Evolutionary conservation across 805 yeast genomes (phyloP), one percentile per base, ranked within the genome.

Genomic region (Metschnikowia cubensis): DNA sequence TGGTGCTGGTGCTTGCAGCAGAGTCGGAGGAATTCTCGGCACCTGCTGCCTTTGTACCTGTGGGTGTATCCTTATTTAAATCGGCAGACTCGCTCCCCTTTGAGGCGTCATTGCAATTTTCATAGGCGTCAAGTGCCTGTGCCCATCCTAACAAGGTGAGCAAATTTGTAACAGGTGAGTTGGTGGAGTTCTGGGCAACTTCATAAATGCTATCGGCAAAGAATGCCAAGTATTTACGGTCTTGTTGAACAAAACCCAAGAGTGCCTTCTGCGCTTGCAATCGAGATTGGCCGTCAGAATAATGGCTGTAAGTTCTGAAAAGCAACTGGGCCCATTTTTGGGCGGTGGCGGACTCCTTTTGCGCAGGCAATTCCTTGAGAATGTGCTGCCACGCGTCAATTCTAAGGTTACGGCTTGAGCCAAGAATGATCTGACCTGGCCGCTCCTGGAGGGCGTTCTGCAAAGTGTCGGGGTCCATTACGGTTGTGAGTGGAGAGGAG

Each of bases 131-230:
- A 21, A 43, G 46, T 25, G 21, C 39, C n/a, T 43, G 40, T 4
- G 73, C 65, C 90, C 91, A 86, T 15, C 74, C 72, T 37, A 86
- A 67, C 22, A 86, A 64, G 29, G 84, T 75, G 54, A 82, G 62
- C 52, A 83, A 69, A 63, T 82, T 88, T 2, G 80, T 69, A 4
- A 77, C 62, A 1, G 92, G 86, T 50, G 77, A 70, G 35, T 56
- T 56, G 42, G 47, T 21, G n/a, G 74, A 58, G 31, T 65, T 67
- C 29, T 54, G 52, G 15, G 59, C 58, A 14, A 53, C 57, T 2
- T 67, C 65, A 20, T 63, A 49, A 39, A 82, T 69, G 57, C 71
- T 80, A 33, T 68, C 70, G 25, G 64, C 54, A 48, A 76, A 75
- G 8, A 62, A 67, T 17, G 62, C 56, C 59, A 68, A 60, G 50